These are phyloP conservation scores for Drechslerella dactyloides DNA, from an alignment of 2,329 filamentous ascomycete genomes.

Conservation along the genomic window DNA sequence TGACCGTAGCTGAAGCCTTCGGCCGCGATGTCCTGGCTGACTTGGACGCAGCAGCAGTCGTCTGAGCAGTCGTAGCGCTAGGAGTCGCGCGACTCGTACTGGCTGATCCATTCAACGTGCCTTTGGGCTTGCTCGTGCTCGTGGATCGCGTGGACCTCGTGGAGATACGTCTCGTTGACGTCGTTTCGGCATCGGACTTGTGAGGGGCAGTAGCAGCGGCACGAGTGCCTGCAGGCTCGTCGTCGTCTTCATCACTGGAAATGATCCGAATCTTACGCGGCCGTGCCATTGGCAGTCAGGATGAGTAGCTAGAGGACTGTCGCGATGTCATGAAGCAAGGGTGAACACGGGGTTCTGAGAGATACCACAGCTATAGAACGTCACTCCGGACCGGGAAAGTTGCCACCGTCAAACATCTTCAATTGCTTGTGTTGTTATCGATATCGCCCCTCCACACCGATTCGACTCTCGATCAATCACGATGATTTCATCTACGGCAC, in stretches of 20 bases:
- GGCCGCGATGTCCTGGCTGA: conserved; percentile 16
- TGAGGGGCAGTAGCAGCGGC: not conserved
- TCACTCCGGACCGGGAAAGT: not conserved
- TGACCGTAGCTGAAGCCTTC: conserved; percentile 7
- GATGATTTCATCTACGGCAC: not conserved
- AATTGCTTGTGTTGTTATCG: conserved; percentile 4
- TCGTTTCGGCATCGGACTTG: conserved; percentile 12
- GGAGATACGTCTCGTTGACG: conserved; percentile 13
- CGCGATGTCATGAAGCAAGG: conserved; percentile 15
- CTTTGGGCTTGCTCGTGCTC: conserved; percentile 18
- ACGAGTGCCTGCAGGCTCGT: conserved; percentile 11
- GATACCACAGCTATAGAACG: not conserved
- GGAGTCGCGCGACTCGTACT: conserved; percentile 5
- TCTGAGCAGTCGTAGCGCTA: not conserved
- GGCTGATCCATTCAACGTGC: conserved; percentile 18
- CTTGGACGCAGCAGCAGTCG: not conserved
- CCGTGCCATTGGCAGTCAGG: conserved; percentile 35
- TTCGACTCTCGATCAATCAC: not conserved
- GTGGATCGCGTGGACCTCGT: conserved; percentile 33
- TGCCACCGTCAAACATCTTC: conserved; percentile 21
- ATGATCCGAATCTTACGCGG: conserved; percentile 48
- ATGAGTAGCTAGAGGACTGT: not conserved
- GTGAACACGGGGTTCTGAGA: not conserved
- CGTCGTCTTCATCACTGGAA: conserved; percentile 44
- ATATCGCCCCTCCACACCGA: not conserved